Conservation (phyloP, 768 basidiomycete species). For the Infundibulicybe gibba region DNA sequence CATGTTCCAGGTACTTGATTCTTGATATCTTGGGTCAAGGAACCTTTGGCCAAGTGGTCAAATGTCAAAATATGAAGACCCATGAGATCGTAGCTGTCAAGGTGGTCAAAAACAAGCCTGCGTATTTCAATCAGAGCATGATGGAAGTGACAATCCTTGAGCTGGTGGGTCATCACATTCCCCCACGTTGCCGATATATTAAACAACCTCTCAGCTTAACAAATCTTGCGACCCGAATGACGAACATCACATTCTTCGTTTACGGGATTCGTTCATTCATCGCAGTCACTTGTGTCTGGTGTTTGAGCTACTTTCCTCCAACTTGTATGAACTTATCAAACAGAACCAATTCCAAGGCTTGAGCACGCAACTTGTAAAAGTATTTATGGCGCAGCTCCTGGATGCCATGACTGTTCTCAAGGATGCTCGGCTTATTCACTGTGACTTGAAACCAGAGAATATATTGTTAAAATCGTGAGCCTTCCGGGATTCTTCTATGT, state of each 20-base stretch:
- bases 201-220: conserved; percentile 64
- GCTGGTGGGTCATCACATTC: conserved; percentile 57
- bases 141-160: conserved; percentile 99
- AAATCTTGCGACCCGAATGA: conserved; percentile 91
- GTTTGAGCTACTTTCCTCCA: conserved; percentile 94
- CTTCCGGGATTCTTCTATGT: conserved; percentile 1
- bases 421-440: conserved; percentile 94
- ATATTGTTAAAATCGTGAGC: conserved; percentile 91
- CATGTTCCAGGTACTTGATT: conserved; percentile 76
- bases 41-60: conserved; percentile 98
- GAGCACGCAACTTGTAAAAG: conserved; percentile 95
- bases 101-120: conserved; percentile 99
- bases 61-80: conserved; percentile 99
- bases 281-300: conserved; percentile 95
- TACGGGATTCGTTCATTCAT: conserved; percentile 96
- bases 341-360: conserved; percentile 99
- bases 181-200: background rate
- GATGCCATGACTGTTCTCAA: conserved; percentile 92
- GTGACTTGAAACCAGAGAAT: conserved; percentile 98
- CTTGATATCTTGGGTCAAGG: conserved; percentile 98
- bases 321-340: conserved; percentile 99
- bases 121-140: conserved; percentile 99
- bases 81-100: conserved; percentile 99
- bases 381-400: conserved; percentile 94
- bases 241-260: conserved; percentile 93